Percentiles rank a stretch among this genome's conserved stretches.
Evolutionary conservation across 805 yeast species (phyloP).

Genomic region (Kodamaea laetipori): DNA sequence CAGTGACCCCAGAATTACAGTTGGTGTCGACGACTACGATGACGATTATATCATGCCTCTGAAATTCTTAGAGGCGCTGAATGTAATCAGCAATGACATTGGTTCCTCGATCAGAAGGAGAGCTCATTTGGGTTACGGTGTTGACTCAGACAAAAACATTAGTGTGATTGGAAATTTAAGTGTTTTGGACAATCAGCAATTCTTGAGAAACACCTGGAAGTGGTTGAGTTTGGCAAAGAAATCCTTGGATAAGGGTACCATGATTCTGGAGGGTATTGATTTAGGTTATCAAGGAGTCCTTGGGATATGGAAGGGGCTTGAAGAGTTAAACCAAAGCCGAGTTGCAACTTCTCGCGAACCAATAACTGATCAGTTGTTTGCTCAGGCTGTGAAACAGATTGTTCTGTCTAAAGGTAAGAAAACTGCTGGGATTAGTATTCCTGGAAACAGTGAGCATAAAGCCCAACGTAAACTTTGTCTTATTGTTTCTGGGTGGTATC

Average conservation of each 20-base stretch:
- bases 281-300: conserved; percentile 85
- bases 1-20: conserved; percentile 7
- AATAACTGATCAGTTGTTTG: conserved; percentile 43
- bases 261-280: conserved; percentile 71
- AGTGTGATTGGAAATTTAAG: conserved; percentile 55
- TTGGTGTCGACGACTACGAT: conserved; percentile 21
- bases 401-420: conserved; percentile 50
- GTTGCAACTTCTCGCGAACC: conserved; percentile 25
- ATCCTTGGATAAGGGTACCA: conserved; percentile 62
- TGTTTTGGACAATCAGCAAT: conserved; percentile 51
- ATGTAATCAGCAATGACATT: conserved; percentile 68
- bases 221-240: conserved; percentile 80
- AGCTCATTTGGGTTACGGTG: conserved; percentile 72
- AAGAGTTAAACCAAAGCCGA: conserved; percentile 52
- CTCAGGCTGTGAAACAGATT: conserved; percentile 54
- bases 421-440: conserved; percentile 48
- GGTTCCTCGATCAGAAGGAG: conserved; percentile 70
- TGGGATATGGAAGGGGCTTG: conserved; percentile 84
- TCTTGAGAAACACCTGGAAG: conserved; percentile 79
- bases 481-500: conserved; percentile 89
- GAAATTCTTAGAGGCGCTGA: conserved; percentile 34
- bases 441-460: conserved; percentile 50
- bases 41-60: conserved; percentile 32
- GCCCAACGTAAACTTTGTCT: conserved; percentile 77
- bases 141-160: conserved; percentile 65